Conservation (phyloP, 768 basidiomycete genomes). For the Amanita phalloides region DNA sequence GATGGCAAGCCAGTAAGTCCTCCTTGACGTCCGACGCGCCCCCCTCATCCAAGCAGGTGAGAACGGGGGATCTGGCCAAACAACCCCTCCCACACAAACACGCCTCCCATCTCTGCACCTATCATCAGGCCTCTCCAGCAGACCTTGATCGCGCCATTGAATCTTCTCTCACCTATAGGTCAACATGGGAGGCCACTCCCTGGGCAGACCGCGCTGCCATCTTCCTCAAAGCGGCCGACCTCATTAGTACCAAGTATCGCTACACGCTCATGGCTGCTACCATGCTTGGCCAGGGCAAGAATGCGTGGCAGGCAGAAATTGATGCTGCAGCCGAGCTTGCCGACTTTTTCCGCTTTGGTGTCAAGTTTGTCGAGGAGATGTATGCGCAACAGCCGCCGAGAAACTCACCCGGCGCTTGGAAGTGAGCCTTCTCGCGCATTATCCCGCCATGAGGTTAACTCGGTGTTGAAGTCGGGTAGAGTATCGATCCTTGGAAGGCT, state of each 20-base stretch:
- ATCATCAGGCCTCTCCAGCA: slow-evolving; percentile 79
- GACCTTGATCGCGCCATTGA: slow-evolving; percentile 74
- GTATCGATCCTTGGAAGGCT: slow-evolving; percentile 96
- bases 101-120: slow-evolving; percentile 67
- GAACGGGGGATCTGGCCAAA: slow-evolving; percentile 66
- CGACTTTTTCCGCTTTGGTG: slow-evolving; percentile 95
- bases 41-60: slow-evolving; percentile 39
- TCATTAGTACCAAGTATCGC: slow-evolving; percentile 91
- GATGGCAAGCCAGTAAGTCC: slow-evolving; percentile 65
- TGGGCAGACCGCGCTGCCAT: slow-evolving; percentile 98
- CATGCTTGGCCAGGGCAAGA: slow-evolving; percentile 98
- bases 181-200: slow-evolving; percentile 86
- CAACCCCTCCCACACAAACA: slow-evolving; percentile 87
- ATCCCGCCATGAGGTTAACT: not conserved
- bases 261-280: slow-evolving; percentile 94
- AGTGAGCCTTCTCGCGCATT: slow-evolving; percentile 44
- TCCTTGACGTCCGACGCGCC: not conserved
- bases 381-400: slow-evolving; percentile 84
- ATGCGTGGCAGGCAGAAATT: slow-evolving; percentile 99
- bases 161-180: slow-evolving; percentile 78
- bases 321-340: slow-evolving; percentile 95
- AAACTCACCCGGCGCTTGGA: slow-evolving; percentile 87
- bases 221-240: slow-evolving; percentile 96
- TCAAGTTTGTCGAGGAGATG: slow-evolving; percentile 93
- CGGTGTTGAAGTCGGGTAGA: slow-evolving; percentile 64